phyloP scores from a whole-genome alignment of 371 early-diverging fungal genomes.

The Rhizopus stolonifer region DNA sequence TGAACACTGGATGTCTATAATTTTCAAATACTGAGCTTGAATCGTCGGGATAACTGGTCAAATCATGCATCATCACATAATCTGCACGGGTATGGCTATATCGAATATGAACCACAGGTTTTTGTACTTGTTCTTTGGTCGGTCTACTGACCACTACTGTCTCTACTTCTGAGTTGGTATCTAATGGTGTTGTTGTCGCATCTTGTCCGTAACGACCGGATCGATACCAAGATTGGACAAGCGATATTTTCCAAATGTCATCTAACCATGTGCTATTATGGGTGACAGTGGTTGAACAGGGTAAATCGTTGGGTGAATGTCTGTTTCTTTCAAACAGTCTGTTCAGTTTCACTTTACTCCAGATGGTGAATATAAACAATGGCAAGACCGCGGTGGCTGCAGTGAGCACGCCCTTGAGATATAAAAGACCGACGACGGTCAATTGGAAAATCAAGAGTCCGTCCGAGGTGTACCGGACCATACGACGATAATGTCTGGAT shows the following conservation, averaged over 20 bases:
- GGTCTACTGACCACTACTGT: conserved; percentile 5
- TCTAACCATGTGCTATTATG: conserved; percentile 14
- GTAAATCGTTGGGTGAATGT: conserved; percentile 12
- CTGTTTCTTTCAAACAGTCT: conserved; percentile 45
- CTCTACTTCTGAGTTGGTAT: background rate
- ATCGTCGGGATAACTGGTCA: conserved; percentile 24
- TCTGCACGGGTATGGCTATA: background rate
- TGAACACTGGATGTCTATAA: conserved; percentile 33
- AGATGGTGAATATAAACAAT: conserved; percentile 48
- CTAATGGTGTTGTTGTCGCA: background rate
- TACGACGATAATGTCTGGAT: conserved; percentile 68
- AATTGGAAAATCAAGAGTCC: conserved; percentile 85
- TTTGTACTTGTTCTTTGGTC: background rate
- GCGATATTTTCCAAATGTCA: conserved; percentile 41
- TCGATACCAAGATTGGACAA: conserved; percentile 32
- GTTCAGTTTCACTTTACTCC: conserved; percentile 51
- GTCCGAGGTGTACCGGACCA: conserved; percentile 74
- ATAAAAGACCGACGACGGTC: conserved; percentile 76
- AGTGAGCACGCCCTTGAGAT: conserved; percentile 57
- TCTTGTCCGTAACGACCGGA: conserved; percentile 36
- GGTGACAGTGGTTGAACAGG: background rate
- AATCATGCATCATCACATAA: conserved; percentile 10
- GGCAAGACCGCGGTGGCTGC: conserved; percentile 49
- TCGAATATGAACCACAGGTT: background rate
- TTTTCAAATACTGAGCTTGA: conserved; percentile 21